Evolutionary conservation across 1,284 basidiomycete genomes (phyloP), one percentile per base, ranked within the genome.

Genomic region (Moniliophthora roreri): DNA sequence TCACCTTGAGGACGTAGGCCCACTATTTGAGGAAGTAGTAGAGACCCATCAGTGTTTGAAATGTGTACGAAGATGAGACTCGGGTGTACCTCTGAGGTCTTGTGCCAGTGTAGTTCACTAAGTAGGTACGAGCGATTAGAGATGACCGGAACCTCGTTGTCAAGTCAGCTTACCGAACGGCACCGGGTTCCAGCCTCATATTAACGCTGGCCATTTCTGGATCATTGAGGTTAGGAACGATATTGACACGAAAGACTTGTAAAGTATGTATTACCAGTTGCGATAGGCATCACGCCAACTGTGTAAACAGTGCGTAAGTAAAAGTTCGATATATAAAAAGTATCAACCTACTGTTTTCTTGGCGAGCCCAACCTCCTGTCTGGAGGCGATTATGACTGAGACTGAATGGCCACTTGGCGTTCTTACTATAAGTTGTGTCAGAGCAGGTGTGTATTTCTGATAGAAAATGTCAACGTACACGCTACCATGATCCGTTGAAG

Each of bases 51-150:
- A 21, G 32, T 26, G 7, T 18, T 20, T 23, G 23, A 39, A 13
- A 9, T 24, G 18, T 26, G 7, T 53, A 46, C 69, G n/a, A n/a
- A n/a, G n/a, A n/a, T n/a, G n/a, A n/a, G n/a, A n/a, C n/a, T n/a
- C n/a, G n/a, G n/a, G n/a, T n/a, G n/a, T 65, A 82, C 82, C 73
- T 90, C 88, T 26, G 80, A 73, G 3, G 80, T 82, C 52, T 75
- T 80, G 64, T 91, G 87, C 87, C 87, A 89, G 62, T 89, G 87
- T 24, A 89, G 73, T 64, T 91, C 87, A 16, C 86, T 85, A 56
- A 52, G 28, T 20, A 13, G 18, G 28, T 11, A 52, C 24, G 20
- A 49, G 38, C n/a, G 40, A 50, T 11, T 42, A 18, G 8, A n/a
- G 9, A 37, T 38, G 23, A 15, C 11, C 11, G 28, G 6, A 32